phyloP scores from a whole-genome alignment of 768 basidiomycete species.

The Phanerochaete carnosa region DNA sequence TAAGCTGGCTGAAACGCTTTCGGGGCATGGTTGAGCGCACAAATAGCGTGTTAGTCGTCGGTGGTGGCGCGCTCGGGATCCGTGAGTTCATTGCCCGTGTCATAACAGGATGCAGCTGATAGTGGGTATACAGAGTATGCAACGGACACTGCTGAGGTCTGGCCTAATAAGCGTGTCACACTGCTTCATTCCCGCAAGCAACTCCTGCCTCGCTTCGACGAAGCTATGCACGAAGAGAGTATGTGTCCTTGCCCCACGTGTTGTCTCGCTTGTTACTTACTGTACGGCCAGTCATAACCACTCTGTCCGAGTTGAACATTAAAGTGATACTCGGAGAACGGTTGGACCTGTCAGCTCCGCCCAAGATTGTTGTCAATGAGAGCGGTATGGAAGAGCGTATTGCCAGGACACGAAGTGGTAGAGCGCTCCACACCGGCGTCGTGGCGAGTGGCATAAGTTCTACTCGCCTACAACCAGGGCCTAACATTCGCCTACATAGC shows the following conservation, averaged over 20 bases:
- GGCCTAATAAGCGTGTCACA: conserved; percentile 51
- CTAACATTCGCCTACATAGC: conserved; percentile 27
- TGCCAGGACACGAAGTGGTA: conserved; percentile 46
- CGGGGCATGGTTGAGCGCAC: conserved; percentile 47
- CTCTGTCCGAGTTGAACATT: conserved; percentile 31
- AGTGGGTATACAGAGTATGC: conserved; percentile 48
- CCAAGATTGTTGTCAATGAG: not conserved
- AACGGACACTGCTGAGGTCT: conserved; percentile 54
- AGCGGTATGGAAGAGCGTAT: conserved; percentile 20
- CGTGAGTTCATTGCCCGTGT: conserved; percentile 38
- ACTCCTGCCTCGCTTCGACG: conserved; percentile 53
- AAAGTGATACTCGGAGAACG: conserved; percentile 52
- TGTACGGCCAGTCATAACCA: conserved; percentile 14
- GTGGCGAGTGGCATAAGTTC: conserved; percentile 34
- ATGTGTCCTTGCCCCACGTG: conserved; percentile 11
- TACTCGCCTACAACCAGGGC: not conserved
- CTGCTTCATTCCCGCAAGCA: conserved; percentile 56
- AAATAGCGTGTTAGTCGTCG: conserved; percentile 56
- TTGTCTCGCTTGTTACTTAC: not conserved
- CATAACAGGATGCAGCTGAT: not conserved
- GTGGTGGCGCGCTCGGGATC: conserved; percentile 72
- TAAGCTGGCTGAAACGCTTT: conserved; percentile 48
- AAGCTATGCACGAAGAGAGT: conserved; percentile 51
- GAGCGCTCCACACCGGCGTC: conserved; percentile 49
- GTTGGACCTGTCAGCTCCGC: conserved; percentile 39